phyloP scores from a whole-genome alignment of 169 alveolate genomes.

The Eimeria necatrix region DNA sequence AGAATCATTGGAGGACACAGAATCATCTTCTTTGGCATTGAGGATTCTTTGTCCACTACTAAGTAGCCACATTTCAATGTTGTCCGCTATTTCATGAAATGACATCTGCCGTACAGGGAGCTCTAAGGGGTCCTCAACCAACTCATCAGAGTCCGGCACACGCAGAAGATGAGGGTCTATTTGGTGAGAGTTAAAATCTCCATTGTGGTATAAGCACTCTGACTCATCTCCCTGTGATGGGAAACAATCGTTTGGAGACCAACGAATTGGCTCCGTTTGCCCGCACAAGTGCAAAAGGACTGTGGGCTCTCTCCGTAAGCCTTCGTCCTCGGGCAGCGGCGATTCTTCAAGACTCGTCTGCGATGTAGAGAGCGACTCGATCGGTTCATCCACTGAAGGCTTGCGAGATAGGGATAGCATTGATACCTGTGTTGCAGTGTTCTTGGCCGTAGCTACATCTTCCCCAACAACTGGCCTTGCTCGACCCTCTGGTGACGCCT shows the following conservation, averaged over 20 bases:
- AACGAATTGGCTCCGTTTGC: slow-evolving; percentile 50
- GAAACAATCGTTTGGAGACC: slow-evolving; percentile 9
- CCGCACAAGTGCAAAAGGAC: slow-evolving; percentile 61
- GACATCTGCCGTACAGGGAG: slow-evolving; percentile 13
- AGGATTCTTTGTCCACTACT: not conserved
- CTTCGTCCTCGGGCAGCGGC: not conserved
- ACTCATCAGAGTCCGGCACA: not conserved
- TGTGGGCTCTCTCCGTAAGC: not conserved
- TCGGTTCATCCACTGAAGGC: too few species aligned
- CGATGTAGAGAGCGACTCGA: too few species aligned
- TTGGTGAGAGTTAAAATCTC: not conserved
- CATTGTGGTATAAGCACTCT: not conserved
- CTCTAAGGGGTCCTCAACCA: not conserved
- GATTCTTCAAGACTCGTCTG: not conserved
- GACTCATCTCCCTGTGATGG: not conserved
- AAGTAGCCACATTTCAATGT: slow-evolving; percentile 73
- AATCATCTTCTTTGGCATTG: not conserved
- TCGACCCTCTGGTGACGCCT: not conserved
- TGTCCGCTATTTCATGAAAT: slow-evolving; percentile 39
- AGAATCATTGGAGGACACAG: slow-evolving; percentile 54
- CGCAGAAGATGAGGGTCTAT: slow-evolving; percentile 36
- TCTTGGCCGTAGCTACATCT: too few species aligned
- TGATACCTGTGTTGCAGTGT: too few species aligned
- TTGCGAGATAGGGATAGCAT: too few species aligned
- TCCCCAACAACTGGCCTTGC: too few species aligned